Evolutionary conservation across 352 stramenopile genomes (phyloP).

Genomic region (Pythium grandisporangium): DNA sequence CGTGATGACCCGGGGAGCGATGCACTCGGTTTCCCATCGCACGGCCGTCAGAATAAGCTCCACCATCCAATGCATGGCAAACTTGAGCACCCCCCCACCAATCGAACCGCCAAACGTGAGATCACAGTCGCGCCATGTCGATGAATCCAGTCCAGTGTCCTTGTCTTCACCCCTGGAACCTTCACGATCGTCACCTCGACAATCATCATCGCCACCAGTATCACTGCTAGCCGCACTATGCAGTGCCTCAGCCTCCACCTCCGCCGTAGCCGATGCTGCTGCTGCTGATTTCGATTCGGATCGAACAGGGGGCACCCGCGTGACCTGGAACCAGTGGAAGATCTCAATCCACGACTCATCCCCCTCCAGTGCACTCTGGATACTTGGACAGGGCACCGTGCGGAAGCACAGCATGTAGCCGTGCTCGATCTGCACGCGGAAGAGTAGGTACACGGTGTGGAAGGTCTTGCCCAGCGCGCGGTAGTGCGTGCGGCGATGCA

Average conservation of each 20-base stretch:
- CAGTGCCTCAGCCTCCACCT: too few species aligned
- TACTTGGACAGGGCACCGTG: constrained; percentile 36
- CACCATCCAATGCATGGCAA: constrained; percentile 66
- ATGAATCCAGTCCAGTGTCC: too few species aligned
- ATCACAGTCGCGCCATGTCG: too few species aligned
- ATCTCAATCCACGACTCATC: constrained; percentile 52
- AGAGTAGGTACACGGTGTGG: constrained; percentile 67
- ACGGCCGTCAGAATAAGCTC: constrained; percentile 68
- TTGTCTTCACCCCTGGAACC: too few species aligned
- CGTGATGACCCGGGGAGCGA: constrained; percentile 39
- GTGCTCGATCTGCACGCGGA: constrained; percentile 34
- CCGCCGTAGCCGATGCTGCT: too few species aligned
- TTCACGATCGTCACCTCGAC: neutral
- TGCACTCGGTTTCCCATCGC: constrained; percentile 49
- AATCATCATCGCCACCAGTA: constrained; percentile 21
- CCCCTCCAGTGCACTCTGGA: constrained; percentile 36
- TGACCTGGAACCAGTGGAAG: constrained; percentile 56
- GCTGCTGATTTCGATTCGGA: too few species aligned
- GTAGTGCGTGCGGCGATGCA: constrained; percentile 52
- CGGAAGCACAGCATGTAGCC: constrained; percentile 64
- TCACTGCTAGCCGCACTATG: too few species aligned
- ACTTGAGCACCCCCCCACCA: constrained; percentile 40
- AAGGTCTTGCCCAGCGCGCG: constrained; percentile 32
- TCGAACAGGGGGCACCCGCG: constrained; percentile 6
- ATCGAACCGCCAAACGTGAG: constrained; percentile 50